Conservation (phyloP, 768 basidiomycete genomes). For the Suillus subaureus region DNA sequence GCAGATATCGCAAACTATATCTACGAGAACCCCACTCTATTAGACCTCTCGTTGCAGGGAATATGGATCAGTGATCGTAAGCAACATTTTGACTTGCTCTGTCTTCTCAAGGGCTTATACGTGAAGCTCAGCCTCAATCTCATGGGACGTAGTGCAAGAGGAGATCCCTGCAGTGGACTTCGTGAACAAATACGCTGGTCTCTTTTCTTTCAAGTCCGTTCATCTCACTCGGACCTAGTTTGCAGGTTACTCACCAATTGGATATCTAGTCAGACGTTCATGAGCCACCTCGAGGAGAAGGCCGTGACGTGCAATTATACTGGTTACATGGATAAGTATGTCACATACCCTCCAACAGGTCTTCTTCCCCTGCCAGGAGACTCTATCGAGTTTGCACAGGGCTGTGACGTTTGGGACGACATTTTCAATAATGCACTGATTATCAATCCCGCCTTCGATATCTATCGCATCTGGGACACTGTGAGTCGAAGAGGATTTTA, state of each 20-base stretch:
- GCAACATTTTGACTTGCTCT: constrained; percentile 22
- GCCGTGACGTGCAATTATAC: constrained; percentile 61
- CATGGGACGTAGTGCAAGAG: constrained; percentile 64
- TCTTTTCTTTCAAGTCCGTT: constrained; percentile 73
- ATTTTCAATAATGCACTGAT: constrained; percentile 64
- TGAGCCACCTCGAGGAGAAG: constrained; percentile 55
- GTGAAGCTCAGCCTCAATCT: constrained; percentile 47
- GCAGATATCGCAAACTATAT: constrained; percentile 78
- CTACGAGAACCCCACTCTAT: constrained; percentile 52
- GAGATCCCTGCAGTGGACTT: constrained; percentile 75
- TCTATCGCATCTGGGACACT: constrained; percentile 78
- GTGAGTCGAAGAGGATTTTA: constrained; percentile 25
- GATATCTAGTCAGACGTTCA: constrained; percentile 60
- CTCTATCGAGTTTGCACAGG: constrained; percentile 44
- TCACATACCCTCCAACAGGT: constrained; percentile 68
- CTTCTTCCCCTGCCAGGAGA: constrained; percentile 66
- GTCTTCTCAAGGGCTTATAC: not conserved
- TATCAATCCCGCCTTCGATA: constrained; percentile 75
- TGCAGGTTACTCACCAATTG: not conserved
- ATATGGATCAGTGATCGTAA: constrained; percentile 75
- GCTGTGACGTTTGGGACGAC: constrained; percentile 69
- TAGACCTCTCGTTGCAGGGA: constrained; percentile 65
- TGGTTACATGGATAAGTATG: constrained; percentile 60
- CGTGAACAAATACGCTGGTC: constrained; percentile 68
- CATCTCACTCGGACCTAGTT: not conserved